Conservation (phyloP, 1,284 basidiomycete species). For the Pholiota adiposa region DNA sequence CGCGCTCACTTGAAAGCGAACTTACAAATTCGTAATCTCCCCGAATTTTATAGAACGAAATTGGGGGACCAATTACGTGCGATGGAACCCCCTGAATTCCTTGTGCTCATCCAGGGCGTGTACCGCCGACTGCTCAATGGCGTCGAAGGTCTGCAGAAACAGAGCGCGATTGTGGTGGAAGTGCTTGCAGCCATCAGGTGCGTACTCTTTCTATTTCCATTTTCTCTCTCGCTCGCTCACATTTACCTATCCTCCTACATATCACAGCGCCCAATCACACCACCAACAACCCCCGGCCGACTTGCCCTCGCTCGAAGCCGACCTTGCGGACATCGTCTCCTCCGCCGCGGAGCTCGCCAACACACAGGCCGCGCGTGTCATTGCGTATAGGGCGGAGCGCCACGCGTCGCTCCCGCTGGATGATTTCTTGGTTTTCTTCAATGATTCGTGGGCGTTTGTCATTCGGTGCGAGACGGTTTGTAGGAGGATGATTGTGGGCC, state of each 20-base stretch:
- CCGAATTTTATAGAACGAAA: slow-evolving; percentile 43
- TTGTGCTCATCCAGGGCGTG: slow-evolving; percentile 63
- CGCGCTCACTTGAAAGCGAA: no score
- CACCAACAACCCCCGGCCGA: slow-evolving; percentile 33
- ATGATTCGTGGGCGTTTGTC: slow-evolving; percentile 89
- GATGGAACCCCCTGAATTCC: slow-evolving; percentile 75
- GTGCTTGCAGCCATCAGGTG: slow-evolving; percentile 57
- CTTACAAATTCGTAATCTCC: no score
- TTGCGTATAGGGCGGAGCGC: slow-evolving; percentile 78
- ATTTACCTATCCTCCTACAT: no score
- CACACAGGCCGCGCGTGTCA: slow-evolving; percentile 76
- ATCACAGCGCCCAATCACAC: slow-evolving; percentile 40
- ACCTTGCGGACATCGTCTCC: slow-evolving; percentile 75
- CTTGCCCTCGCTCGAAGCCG: slow-evolving; percentile 54
- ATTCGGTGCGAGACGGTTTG: slow-evolving; percentile 85
- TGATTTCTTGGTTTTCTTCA: slow-evolving; percentile 84
- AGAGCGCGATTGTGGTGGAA: slow-evolving; percentile 65
- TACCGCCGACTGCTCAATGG: slow-evolving; percentile 72
- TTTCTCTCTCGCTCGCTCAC: background rate
- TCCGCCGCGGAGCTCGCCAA: slow-evolving; percentile 87
- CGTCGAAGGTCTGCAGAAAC: slow-evolving; percentile 73
- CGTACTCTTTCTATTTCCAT: slow-evolving; percentile 9
- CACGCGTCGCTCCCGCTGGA: slow-evolving; percentile 75
- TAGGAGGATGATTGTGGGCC: slow-evolving; percentile 88
- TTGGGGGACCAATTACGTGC: slow-evolving; percentile 64